Evolutionary conservation across 139 green algal species (phyloP), one percentile per base, ranked within the genome.

Genomic region (Tetratostichococcus sp.): DNA sequence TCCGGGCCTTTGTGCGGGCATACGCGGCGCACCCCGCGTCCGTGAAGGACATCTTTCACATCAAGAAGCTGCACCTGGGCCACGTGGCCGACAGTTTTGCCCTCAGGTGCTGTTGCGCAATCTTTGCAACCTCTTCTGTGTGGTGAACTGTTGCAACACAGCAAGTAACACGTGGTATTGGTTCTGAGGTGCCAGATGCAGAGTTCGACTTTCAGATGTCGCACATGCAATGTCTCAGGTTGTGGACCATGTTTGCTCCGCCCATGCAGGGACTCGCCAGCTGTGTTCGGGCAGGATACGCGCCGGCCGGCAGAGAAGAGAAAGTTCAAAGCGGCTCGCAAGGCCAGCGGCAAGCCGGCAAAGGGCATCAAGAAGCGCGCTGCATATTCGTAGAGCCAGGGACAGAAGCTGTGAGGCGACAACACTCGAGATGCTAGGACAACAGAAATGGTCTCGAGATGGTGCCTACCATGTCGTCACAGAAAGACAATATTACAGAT

Each of bases 51-150:
- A 88, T 96, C 33, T 97, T 98, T 78, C 87, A 96, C 67, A 83
- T 97, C 17, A 90, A 91, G 32, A 82, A 80, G 25, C 84, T 99
- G 72, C 95, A 99, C 83, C 79, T 98, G 66, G 95, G 95, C 0
- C 95, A 99, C 82, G 84, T 97, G 2, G 95, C 95, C 0, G 82
- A 92, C 65, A 88, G 83, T 39, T 97, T 98, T 79, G 93, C 81
- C 1, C 84, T 98, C 35, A 88, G 71, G 76, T 77, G 71, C 62
- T 66, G 58, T 30, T 6, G 11, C 6, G 58, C 58, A n/a, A n/a
- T n/a, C n/a, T n/a, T 16, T 66, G 58, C 58, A 8, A 66, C 8
- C 8, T 50, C 39, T 11, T 50, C 8, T 50, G 8, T 50, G n/a
- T n/a, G n/a, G n/a, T n/a, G n/a, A n/a, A n/a, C n/a, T n/a, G n/a